Evolutionary conservation across 2,329 filamentous ascomycete genomes (phyloP), one percentile per base, ranked within the genome.

Genomic region (Neopestalotiopsis sp.): DNA sequence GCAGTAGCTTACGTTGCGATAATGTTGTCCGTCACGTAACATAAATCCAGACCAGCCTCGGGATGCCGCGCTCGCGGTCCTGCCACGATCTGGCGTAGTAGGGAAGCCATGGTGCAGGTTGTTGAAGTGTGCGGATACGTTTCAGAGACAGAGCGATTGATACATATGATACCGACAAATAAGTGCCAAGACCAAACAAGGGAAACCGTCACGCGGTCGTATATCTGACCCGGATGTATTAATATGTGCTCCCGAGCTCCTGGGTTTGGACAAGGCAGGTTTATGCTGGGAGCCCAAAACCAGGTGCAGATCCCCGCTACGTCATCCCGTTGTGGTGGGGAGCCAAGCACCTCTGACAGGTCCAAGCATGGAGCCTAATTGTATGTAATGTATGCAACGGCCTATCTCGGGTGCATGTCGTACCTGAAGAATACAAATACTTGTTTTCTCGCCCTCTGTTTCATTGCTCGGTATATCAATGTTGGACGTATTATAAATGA

Each of bases 11-110:
- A 90, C 85, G 88, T 90, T 17, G 85, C 89, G 69, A 90, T 88
- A 71, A 91, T 93, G 76, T 92, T 89, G 75, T 95, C 90, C 0
- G 94, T 97, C 45, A 98, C 95, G 81, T 99, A 99, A 85, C 95
- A 98, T 59, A 99, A 88, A 79, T 99, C 96, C 32, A 99, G 87
- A 5, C 93, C 92, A 7, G 95, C 92, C 83, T 98, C 95, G 38
- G 92, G 88, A 78, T 98, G 95, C 75, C 91, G 89, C 69, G 91
- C 86, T 73, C 96, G 90, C 13, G 96, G 95, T 10, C 95, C 92
- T 59, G 96, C 94, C 71, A 98, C 94, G 72, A 98, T 93, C 79
- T 97, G 94, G 75, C 95, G 93, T 73, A 98, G 88, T 71, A 98
- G 82, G 28, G 91, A 94, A 67, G 92, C 87, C 93, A 91, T 90